Evolutionary conservation across 225 moss, liverwort and hornwort genomes (phyloP), one percentile per base, ranked within the genome.

Genomic region (Marchantia paleacea): DNA sequence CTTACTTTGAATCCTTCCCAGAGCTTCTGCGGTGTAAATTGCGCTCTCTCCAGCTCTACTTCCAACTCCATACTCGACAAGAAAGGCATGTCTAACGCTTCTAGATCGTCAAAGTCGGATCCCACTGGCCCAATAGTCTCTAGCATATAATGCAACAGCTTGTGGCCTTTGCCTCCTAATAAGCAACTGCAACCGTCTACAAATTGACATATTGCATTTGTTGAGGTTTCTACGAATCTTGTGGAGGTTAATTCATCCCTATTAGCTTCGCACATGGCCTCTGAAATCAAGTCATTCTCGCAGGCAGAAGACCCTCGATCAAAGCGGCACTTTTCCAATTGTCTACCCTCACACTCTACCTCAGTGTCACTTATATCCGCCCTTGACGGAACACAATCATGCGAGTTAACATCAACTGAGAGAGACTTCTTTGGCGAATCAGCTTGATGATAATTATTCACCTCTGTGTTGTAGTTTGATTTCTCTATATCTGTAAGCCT

Each of bases 1-100:
- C 2, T 13, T 52, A 87, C 87, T 84, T 87, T 87, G 30, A 87
- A 73, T 82, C 84, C 87, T 47, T 82, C 76, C 87, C 87, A 87
- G 6, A 87, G 84, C 62, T 87, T 81, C 77, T 87, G 72, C 12
- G 80, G 55, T 78, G 71, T 50, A 65, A 87, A 84, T 75, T 57
- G 73, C 49, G 74, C 72, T 78, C 50, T 82, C 53, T 82, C 58
- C 82, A 87, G 73, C 73, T 84, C 82, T 7, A 87, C 66, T 82
- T 87, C 87, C 72, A 87, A 58, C 54, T 87, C 84, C 10, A 87
- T 52, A 54, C 68, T 69, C n/a, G 84, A 87, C 26, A 87, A 60
- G 62, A 87, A 86, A 3, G 84, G 84, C 28, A 73, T 82, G 54
- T 87, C 87, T 73, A 87, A 68, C 61, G 71, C 79, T 69, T 84